Evolutionary conservation across 1,284 basidiomycete genomes (phyloP), one percentile per base, ranked within the genome.

Genomic region (Ceratobasidium papillatum): DNA sequence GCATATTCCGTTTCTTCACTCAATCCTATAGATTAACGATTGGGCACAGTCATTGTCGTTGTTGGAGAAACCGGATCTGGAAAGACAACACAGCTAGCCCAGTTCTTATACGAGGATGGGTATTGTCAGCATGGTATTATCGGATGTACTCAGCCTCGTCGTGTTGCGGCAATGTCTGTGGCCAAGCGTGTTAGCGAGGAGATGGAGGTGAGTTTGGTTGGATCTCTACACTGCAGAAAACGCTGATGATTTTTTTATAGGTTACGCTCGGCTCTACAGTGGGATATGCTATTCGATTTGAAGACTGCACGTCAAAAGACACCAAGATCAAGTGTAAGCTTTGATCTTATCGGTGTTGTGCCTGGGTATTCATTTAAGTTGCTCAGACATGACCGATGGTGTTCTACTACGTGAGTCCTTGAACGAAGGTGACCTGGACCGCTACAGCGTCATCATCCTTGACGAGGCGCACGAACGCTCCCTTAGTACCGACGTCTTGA

Each of bases 161-260:
- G 96, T 85, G 96, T 99, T 12, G 96, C 97, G 61, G 96, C 97
- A 12, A 99, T 99, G 96, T 96, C 94, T 17, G 97, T 99, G 2
- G 97, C 97, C 8, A 99, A 99, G 84, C 95, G 97, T 84, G 97
- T 99, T 74, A 96, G 94, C 80, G 97, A 99, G 80, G 97, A 99
- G 83, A 88, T 88, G 86, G 86, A 87, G 80, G 85, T 85, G 59
- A 76, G 80, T 43, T 9, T 36, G 17, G 3, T 62, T 22, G 30
- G 51, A 30, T 17, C 43, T 7, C 9, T 11, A 7, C 19, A 59
- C 9, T 19, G 25, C 32, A n/a, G 5, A 17, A 22, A 11, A 17
- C 38, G 19, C 43, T 47, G 41, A 22, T 34, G 17, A 22, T 17
- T 32, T 43, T 32, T 47, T 63, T 71, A 41, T 73, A 94, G 90